These are phyloP conservation scores for Aspergillus sp. DNA, from an alignment of 2,329 filamentous ascomycete species.

Conservation along the genomic window DNA sequence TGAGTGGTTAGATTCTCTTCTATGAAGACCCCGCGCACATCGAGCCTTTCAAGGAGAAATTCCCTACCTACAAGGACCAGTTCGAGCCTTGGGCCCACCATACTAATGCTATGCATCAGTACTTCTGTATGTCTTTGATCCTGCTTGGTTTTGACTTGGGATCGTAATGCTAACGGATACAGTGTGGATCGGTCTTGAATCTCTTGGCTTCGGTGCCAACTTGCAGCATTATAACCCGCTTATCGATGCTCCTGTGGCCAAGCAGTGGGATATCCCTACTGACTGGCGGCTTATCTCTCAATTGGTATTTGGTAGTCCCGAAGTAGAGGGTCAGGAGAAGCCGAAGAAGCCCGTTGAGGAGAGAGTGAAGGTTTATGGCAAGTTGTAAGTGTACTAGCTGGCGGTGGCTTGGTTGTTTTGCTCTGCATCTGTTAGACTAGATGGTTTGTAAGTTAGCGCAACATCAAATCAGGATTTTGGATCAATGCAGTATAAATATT, in stretches of 20 bases:
- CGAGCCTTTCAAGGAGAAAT: conserved; percentile 66
- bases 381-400: conserved; percentile 12
- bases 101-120: conserved; percentile 80
- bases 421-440: neutral
- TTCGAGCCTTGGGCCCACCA: conserved; percentile 78
- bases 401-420: neutral
- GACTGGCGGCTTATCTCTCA: conserved; percentile 79
- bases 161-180: neutral
- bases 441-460: neutral
- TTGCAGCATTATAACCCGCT: conserved; percentile 93
- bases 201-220: conserved; percentile 82
- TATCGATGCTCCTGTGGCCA: conserved; percentile 70
- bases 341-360: conserved; percentile 64
- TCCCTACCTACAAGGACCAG: conserved; percentile 72
- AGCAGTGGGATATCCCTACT: conserved; percentile 68
- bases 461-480: neutral
- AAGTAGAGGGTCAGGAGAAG: conserved; percentile 63
- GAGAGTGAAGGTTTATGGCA: conserved; percentile 64
- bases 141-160: neutral
- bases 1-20: conserved; percentile 64
- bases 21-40: conserved; percentile 75
- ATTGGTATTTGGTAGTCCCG: conserved; percentile 73
- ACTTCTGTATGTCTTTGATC: conserved; percentile 49
- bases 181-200: conserved; percentile 79
- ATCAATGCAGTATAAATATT: too few species aligned